These are phyloP conservation scores for Tulasnella sp. DNA, from an alignment of 768 basidiomycete species.

Conservation along the genomic window DNA sequence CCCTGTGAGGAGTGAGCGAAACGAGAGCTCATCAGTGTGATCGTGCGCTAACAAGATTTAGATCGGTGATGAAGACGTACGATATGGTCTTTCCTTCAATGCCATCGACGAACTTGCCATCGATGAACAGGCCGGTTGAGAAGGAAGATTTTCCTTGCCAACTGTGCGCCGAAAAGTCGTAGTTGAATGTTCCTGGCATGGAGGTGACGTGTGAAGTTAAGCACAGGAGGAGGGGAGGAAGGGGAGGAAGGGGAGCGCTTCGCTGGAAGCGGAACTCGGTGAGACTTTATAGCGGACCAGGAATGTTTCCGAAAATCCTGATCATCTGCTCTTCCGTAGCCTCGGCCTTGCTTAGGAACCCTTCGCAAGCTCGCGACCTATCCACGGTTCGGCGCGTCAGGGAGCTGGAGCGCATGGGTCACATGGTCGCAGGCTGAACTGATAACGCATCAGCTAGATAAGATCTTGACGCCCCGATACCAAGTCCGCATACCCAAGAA, in stretches of 20 bases:
- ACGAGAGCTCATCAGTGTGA: slow-evolving; percentile 4
- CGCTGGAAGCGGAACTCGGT: not conserved
- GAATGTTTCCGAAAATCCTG: too few relatives aligned
- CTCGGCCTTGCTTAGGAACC: too few relatives aligned
- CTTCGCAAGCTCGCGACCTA: too few relatives aligned
- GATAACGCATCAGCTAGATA: too few relatives aligned
- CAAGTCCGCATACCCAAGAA: too few relatives aligned
- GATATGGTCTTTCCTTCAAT: slow-evolving; percentile 49
- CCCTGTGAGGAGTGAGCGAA: slow-evolving; percentile 27
- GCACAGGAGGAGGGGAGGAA: not conserved
- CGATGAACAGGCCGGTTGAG: slow-evolving; percentile 59
- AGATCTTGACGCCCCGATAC: too few relatives aligned
- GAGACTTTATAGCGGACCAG: too few relatives aligned
- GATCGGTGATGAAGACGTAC: slow-evolving; percentile 30
- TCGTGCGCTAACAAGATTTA: not conserved
- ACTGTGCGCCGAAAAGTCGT: slow-evolving; percentile 11
- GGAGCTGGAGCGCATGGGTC: too few relatives aligned
- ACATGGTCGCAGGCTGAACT: too few relatives aligned
- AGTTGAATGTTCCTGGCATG: slow-evolving; percentile 15
- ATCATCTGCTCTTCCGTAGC: too few relatives aligned
- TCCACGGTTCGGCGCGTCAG: too few relatives aligned
- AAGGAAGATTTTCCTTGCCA: slow-evolving; percentile 24
- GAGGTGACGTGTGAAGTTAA: not conserved
- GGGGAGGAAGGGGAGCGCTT: not conserved
- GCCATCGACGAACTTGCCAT: slow-evolving; percentile 51